Base-by-base conservation (phyloP, 805 yeast genomes). In the Ogataea neopini region DNA sequence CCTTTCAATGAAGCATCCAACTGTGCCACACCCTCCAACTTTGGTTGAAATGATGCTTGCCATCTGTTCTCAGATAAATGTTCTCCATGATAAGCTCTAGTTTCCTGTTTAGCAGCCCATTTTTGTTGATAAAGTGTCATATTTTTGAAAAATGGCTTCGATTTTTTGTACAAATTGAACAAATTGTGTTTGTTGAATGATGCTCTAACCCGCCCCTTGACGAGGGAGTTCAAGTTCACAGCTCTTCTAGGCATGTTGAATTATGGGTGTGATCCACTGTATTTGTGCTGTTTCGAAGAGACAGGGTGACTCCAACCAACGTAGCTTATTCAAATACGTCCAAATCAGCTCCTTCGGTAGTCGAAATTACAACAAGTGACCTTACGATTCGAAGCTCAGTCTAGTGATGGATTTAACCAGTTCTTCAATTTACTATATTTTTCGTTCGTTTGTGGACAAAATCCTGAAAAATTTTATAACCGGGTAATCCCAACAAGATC, bases 81-180 rank as follows among this genome's bases (percentile, higher is more conserved):
- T 62, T 94, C 98, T 58, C 99, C 99, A 66, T 92, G 99, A 67
- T 92, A 92, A 1, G 92, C 85, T 70, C 99, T 81, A 6, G 97
- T 84, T 63, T 91, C 97, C 63, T 82, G 85, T 67, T 94, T 92
- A 43, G 97, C 84, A 6, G 76, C 70, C 92, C 96, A 94, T 69
- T 90, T 89, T 68, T 92, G 96, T 69, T 88, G 96, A 70, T 76
- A 94, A 49, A 88, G 73, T n/a, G 96, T 81, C 68, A 79, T 79
- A 3, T 81, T 75, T 52, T 74, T 72, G 62, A 78, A 79, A 45
- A 66, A 71, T 20, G 67, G 66, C 50, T 74, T 75, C 40, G 81
- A 75, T 67, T 85, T 87, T 74, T 90, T 86, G 75, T 85, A 82
- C 59, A 90, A 64, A 62, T 94, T 94, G 80, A 88, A 94, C 65